Conservation (phyloP, 2,329 filamentous ascomycete genomes). For the Tolypocladium inflatum region DNA sequence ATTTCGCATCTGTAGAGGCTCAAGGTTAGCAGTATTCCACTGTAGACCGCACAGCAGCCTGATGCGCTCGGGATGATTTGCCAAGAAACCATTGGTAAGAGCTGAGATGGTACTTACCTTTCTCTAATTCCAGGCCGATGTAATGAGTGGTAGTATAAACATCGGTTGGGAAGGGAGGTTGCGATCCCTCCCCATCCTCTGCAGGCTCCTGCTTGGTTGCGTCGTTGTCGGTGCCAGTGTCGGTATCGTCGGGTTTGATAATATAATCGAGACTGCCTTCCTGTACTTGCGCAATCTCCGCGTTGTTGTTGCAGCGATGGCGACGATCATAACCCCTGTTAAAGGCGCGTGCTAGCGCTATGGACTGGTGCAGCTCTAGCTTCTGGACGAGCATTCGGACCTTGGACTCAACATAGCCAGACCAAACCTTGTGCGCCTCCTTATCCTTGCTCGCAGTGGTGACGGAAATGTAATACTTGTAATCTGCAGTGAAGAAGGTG, state of each 20-base stretch:
- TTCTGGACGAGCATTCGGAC: constrained; percentile 76
- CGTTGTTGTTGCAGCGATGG: constrained; percentile 55
- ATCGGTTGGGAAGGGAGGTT: constrained; percentile 18
- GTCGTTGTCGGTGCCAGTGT: not conserved
- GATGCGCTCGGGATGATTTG: not conserved
- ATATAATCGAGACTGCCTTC: constrained; percentile 41
- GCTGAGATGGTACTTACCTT: constrained; percentile 44
- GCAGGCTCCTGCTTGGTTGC: constrained; percentile 18
- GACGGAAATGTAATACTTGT: constrained; percentile 92
- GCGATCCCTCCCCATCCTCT: constrained; percentile 33
- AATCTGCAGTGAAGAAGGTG: constrained; percentile 84
- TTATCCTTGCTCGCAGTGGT: constrained; percentile 74
- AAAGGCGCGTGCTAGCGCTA: constrained; percentile 80
- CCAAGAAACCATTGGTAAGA: not conserved
- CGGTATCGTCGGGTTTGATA: constrained; percentile 29
- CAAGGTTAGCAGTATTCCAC: constrained; percentile 17
- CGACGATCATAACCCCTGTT: constrained; percentile 84
- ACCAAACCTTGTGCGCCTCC: constrained; percentile 79
- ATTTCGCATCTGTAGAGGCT: constrained; percentile 46
- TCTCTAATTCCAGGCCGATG: constrained; percentile 72
- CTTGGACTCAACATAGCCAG: constrained; percentile 88
- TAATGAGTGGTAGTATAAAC: constrained; percentile 92
- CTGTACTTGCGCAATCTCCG: constrained; percentile 42
- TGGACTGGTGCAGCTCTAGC: constrained; percentile 70
- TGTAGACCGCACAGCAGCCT: no score